Conservation (phyloP, 169 alveolate species). For the Eimeria praecox region DNA sequence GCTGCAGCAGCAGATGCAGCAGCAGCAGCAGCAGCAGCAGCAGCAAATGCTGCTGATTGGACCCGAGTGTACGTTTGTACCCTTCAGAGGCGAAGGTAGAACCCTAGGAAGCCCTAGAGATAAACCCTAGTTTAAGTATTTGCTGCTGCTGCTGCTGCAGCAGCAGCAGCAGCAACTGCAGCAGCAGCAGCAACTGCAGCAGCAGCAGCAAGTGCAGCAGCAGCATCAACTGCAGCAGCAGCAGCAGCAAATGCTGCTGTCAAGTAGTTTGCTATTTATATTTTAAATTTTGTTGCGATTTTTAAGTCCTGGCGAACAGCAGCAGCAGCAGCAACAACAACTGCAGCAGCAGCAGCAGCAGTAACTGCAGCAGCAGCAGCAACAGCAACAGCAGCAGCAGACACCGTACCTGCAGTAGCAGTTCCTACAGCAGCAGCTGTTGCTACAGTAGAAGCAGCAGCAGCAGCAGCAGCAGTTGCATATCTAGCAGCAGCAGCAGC, state of each 20-base stretch:
- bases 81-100: slow-evolving; percentile 50
- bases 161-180: background rate
- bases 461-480: slow-evolving; percentile 31
- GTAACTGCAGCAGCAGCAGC: background rate
- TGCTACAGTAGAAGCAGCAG: background rate
- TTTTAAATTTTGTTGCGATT: slow-evolving; percentile 5
- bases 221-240: slow-evolving; percentile 8
- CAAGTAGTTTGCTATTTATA: background rate
- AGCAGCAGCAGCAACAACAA: slow-evolving; percentile 6
- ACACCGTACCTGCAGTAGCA: background rate
- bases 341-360: background rate
- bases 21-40: background rate
- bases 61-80: slow-evolving; percentile 43
- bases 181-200: background rate
- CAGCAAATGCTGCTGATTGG: background rate
- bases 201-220: background rate
- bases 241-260: background rate
- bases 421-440: background rate
- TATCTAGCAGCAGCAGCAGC: slow-evolving; percentile 37
- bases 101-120: slow-evolving; percentile 32
- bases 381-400: background rate
- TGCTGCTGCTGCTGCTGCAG: slow-evolving; percentile 7
- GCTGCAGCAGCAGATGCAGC: background rate
- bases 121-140: background rate
- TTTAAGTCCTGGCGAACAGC: background rate